These are phyloP conservation scores for Cladosporium sphaerospermum DNA, from an alignment of 2,329 filamentous ascomycete species.

Conservation along the genomic window DNA sequence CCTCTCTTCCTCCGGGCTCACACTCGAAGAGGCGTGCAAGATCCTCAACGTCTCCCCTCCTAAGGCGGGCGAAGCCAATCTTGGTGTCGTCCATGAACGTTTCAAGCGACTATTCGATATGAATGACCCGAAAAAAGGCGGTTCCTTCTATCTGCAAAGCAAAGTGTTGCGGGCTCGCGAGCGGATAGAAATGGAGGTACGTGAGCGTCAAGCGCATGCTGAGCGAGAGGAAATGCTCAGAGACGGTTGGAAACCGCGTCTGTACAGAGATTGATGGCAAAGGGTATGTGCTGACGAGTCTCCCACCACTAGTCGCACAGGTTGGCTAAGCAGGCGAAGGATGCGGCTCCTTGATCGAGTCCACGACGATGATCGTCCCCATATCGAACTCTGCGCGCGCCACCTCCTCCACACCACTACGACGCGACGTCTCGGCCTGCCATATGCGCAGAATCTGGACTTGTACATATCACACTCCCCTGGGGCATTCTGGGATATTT, in stretches of 20 bases:
- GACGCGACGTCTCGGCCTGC: background rate
- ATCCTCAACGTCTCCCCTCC: constrained; percentile 95
- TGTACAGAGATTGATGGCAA: constrained; percentile 73
- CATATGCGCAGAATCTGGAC: background rate
- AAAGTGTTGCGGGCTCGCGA: constrained; percentile 90
- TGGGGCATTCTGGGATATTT: background rate
- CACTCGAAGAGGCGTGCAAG: constrained; percentile 92
- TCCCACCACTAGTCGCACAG: constrained; percentile 9
- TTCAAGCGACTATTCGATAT: constrained; percentile 94
- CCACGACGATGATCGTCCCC: background rate
- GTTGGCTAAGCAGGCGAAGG: constrained; percentile 13
- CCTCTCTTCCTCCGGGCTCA: constrained; percentile 65
- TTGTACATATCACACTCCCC: constrained; percentile 7
- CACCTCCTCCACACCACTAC: no score
- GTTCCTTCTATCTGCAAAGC: constrained; percentile 97
- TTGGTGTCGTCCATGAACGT: constrained; percentile 72
- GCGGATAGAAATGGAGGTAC: constrained; percentile 80
- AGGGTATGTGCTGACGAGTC: constrained; percentile 15
- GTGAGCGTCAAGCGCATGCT: constrained; percentile 62
- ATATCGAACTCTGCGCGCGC: no score
- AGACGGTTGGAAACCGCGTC: constrained; percentile 88
- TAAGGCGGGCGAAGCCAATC: constrained; percentile 65
- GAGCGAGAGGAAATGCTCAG: constrained; percentile 71
- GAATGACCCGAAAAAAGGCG: constrained; percentile 92
- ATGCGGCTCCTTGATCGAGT: background rate